Evolutionary conservation across 306 rosid species (phyloP), one percentile per base, ranked within the genome.

Genomic region (Prunus mira): DNA sequence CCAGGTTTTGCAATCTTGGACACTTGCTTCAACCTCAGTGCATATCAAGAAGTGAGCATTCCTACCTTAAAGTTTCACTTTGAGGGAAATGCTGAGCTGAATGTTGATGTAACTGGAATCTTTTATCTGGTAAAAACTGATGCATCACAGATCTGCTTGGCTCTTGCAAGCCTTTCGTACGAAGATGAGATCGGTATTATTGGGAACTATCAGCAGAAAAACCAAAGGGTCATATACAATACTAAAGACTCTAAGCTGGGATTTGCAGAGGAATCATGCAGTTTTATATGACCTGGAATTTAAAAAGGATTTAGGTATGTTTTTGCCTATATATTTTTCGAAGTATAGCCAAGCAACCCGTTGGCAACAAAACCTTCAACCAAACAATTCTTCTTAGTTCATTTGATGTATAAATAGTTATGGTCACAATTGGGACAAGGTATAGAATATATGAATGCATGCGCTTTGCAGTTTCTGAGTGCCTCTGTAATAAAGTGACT

Each of bases 161-260:
- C 97, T 5, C 60, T 91, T 32, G 89, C 97, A 30, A 89, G 96
- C 69, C 86, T 90, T 70, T 71, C 82, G 7, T 73, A 85, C 63
- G 96, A 85, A 62, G 74, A 82, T 62, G 91, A 85, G 71, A 79
- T 76, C 3, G 80, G 84, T 12, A 90, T 94, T 9, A 77, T 94
- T 54, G 98, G 97, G 78, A 91, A 90, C 75, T 92, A 85, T 73
- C 98, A 91, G 85, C 98, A 94, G 82, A 90, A 83, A 83, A 94
- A 94, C 72, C 97, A 90, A 58, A 92, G 96, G 91, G 90, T 94
- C n/a, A 62, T 91, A 61, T 94, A 91, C 79, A 84, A 94, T 80
- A 77, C 82, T 28, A 82, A 89, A 83, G 84, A 82, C 65, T 88
- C 91, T n/a, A 76, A 30, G 84, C 78, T 92, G 71, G 98, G 98